Evolutionary conservation across 306 rosid species (phyloP), one percentile per base, ranked within the genome.

Genomic region (Ormosia semicastrata): DNA sequence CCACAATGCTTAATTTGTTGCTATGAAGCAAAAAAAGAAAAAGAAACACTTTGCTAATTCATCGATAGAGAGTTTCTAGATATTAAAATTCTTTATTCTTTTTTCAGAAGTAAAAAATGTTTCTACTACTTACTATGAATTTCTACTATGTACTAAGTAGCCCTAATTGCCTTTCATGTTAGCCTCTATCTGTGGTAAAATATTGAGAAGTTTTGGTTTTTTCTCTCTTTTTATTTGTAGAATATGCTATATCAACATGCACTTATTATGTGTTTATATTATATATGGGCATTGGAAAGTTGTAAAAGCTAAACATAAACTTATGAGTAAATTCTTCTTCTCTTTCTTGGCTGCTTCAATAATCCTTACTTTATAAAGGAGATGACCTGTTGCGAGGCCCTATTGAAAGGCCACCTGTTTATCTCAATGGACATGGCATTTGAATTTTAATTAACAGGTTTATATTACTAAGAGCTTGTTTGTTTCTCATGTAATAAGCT

Each of bases 401-500:
- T 60, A 13, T 40, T 64, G 7, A 12, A 32, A 60, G 39, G 4
- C 15, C 56, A 49, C 56, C 3, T 18, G 3, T 24, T 41, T 15
- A 11, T 43, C 73, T 43, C 1, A 68, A 41, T 29, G 30, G 17
- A 40, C 56, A 13, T 8, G 71, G 34, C 52, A 66, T 40, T 0
- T 43, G 57, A 69, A 9, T 9, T 37, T 15, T 44, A 41, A 2
- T 44, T 44, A 13, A 14, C 56, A n/a, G 4, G 56, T 49, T 49
- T 49, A 49, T 49, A 49, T 49, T 49, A 47, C 59, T 83, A 33
- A 83, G 59, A n/a, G 39, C 29, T 8, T 64, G 57, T 52, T 69
- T 75, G 65, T 80, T 79, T 44, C 43, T 29, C 13, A 52, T 82
- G 77, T 75, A 43, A 73, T 68, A 78, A 89, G 92, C 76, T 76